Evolutionary conservation across 2,329 filamentous ascomycete genomes (phyloP).

Genomic region (Dactylonectria macrodidyma): DNA sequence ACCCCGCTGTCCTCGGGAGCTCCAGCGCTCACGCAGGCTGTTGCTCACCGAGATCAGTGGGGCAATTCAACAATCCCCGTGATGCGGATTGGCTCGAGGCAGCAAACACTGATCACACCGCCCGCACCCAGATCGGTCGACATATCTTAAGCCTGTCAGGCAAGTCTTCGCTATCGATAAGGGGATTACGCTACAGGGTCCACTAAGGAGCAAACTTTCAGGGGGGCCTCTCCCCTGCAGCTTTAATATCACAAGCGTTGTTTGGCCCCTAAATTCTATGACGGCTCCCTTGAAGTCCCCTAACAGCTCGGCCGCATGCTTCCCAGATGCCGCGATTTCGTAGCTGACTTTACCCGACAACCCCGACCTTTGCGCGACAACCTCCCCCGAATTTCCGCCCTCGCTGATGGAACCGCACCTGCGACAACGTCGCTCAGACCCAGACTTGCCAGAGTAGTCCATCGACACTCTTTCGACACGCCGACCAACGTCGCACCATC

Average conservation of each 20-base stretch:
- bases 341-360: slow-evolving; percentile 39
- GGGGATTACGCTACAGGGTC: not conserved
- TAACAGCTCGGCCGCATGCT: slow-evolving; percentile 29
- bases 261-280: slow-evolving; percentile 25
- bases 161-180: not conserved
- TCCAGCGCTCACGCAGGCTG: not conserved
- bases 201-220: not conserved
- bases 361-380: slow-evolving; percentile 42
- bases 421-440: slow-evolving; percentile 38
- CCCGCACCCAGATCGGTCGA: slow-evolving; percentile 3
- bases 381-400: slow-evolving; percentile 48
- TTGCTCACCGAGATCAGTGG: slow-evolving; percentile 34
- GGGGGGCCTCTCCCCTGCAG: slow-evolving; percentile 11
- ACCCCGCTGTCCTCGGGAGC: slow-evolving; percentile 20
- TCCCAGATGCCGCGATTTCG: slow-evolving; percentile 10
- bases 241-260: slow-evolving; percentile 12
- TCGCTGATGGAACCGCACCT: slow-evolving; percentile 38
- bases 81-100: slow-evolving; percentile 4
- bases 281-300: slow-evolving; percentile 20
- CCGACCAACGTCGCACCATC: slow-evolving; percentile 15
- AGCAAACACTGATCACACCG: slow-evolving; percentile 19
- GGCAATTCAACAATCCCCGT: slow-evolving; percentile 1
- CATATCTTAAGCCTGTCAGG: no score
- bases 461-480: slow-evolving; percentile 26
- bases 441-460: slow-evolving; percentile 12